phyloP scores from a whole-genome alignment of 2,329 filamentous ascomycete genomes.

The Ramichloridium luteum region DNA sequence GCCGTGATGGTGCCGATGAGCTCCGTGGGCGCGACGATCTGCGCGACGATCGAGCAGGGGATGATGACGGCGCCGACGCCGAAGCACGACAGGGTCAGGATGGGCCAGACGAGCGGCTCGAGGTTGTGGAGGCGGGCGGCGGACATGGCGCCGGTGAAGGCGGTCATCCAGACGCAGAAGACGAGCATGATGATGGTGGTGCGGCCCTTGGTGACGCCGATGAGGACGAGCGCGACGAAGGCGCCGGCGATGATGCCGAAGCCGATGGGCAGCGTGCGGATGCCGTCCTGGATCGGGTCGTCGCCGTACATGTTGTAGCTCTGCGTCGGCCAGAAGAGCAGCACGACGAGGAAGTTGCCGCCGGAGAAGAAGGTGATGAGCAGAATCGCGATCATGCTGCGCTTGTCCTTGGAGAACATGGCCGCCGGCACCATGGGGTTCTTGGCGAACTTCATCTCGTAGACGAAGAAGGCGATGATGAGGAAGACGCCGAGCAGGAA shows the following conservation, averaged over 20 bases:
- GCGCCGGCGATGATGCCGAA: constrained; percentile 52
- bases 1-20: constrained; percentile 58
- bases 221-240: constrained; percentile 44
- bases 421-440: constrained; percentile 25
- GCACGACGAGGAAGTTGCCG: constrained; percentile 28
- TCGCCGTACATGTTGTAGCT: constrained; percentile 51
- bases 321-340: constrained; percentile 53
- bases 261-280: constrained; percentile 52
- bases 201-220: constrained; percentile 46
- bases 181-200: constrained; percentile 49
- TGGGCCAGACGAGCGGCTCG: constrained; percentile 24
- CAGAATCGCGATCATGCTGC: constrained; percentile 26
- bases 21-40: constrained; percentile 56
- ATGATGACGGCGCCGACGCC: constrained; percentile 59
- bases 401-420: constrained; percentile 22
- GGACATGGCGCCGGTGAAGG: constrained; percentile 30
- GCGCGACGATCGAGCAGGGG: constrained; percentile 52
- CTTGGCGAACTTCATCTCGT: constrained; percentile 21
- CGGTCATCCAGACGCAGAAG: constrained; percentile 53
- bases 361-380: constrained; percentile 31
- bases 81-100: constrained; percentile 48
- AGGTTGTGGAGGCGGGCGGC: constrained; percentile 18
- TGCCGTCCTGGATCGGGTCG: constrained; percentile 50
- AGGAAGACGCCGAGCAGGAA: constrained; percentile 23
- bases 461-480: constrained; percentile 23